Conservation (phyloP, 2,329 filamentous ascomycete genomes). For the Cytospora leucostoma region DNA sequence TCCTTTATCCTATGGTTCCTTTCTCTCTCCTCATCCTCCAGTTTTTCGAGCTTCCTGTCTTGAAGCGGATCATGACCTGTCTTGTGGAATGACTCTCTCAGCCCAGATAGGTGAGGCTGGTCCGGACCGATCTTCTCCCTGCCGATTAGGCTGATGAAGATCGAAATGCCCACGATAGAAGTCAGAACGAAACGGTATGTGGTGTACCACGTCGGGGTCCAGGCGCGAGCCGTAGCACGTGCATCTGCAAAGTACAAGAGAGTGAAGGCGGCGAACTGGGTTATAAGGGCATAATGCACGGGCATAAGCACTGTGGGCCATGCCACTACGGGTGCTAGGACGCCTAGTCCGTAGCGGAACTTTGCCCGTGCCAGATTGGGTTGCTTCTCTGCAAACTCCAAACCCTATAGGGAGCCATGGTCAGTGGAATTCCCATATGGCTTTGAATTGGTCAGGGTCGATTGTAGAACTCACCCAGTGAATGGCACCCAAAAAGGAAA, state of each 20-base stretch:
- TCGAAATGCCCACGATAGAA: conserved; percentile 80
- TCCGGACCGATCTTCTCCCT: conserved; percentile 69
- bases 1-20: conserved; percentile 42
- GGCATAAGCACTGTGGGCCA: conserved; percentile 90
- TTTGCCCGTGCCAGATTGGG: conserved; percentile 65
- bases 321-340: conserved; percentile 75
- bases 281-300: conserved; percentile 79
- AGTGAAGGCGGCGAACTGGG: conserved; percentile 83
- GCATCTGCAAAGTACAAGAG: conserved; percentile 84
- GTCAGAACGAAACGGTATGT: conserved; percentile 92
- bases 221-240: conserved; percentile 70
- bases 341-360: conserved; percentile 80
- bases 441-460: too few relatives aligned
- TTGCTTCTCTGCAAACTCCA: conserved; percentile 77
- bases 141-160: conserved; percentile 78
- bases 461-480: conserved; percentile 64
- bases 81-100: conserved; percentile 43
- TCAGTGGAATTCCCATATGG: background rate
- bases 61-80: conserved; percentile 38
- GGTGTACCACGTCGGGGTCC: conserved; percentile 82
- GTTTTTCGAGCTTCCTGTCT: conserved; percentile 47
- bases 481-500: conserved; percentile 90
- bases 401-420: conserved; percentile 48
- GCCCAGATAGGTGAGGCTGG: conserved; percentile 38
- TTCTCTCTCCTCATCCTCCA: conserved; percentile 46